These are phyloP conservation scores for Myxozyma udenii DNA, from an alignment of 805 yeast genomes.

Conservation along the genomic window DNA sequence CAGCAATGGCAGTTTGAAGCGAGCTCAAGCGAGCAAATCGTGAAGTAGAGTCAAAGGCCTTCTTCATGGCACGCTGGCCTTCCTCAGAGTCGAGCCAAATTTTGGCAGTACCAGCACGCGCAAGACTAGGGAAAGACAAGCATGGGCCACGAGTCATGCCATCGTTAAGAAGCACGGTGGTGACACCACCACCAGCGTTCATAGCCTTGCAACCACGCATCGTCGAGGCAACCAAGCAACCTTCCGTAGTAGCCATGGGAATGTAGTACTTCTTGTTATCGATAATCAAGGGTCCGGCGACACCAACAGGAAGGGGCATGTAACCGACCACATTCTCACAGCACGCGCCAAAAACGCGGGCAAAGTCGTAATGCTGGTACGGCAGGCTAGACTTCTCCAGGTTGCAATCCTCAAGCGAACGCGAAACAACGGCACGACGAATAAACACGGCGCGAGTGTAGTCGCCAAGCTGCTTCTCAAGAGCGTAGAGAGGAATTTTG, in stretches of 20 bases:
- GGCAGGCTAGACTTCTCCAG: slow-evolving; percentile 73
- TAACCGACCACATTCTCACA: slow-evolving; percentile 98
- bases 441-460: slow-evolving; percentile 89
- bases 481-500: slow-evolving; percentile 85
- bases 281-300: slow-evolving; percentile 92
- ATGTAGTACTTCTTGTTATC: slow-evolving; percentile 86
- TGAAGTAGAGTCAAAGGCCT: slow-evolving; percentile 93
- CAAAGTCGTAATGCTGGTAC: slow-evolving; percentile 79
- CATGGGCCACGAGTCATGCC: slow-evolving; percentile 99
- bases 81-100: slow-evolving; percentile 94
- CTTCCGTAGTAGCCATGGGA: slow-evolving; percentile 99
- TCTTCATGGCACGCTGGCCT: slow-evolving; percentile 76
- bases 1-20: slow-evolving; percentile 91
- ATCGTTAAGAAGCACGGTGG: slow-evolving; percentile 86
- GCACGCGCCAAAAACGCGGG: slow-evolving; percentile 96
- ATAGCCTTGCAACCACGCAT: slow-evolving; percentile 99
- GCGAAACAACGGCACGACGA: slow-evolving; percentile 89
- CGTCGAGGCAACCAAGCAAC: slow-evolving; percentile 95
- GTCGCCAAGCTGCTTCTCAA: slow-evolving; percentile 87
- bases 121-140: slow-evolving; percentile 77
- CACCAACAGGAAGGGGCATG: slow-evolving; percentile 95
- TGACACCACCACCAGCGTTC: slow-evolving; percentile 94
- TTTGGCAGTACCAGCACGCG: slow-evolving; percentile 91
- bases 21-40: slow-evolving; percentile 94
- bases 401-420: slow-evolving; percentile 75